Conservation (phyloP, 306 rosid genomes). For the Prunus davidiana region DNA sequence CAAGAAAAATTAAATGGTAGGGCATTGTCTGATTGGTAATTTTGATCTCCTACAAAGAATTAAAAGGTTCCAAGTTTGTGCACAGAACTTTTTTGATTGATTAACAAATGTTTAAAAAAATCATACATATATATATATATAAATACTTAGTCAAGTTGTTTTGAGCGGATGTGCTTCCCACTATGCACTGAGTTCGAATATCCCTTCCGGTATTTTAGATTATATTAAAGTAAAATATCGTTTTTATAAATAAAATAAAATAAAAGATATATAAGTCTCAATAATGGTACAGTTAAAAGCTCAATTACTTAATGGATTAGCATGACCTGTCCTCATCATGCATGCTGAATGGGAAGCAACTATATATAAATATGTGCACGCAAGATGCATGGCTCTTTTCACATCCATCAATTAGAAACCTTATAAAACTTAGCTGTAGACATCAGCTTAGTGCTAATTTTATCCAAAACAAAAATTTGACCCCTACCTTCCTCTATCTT, state of each 20-base stretch:
- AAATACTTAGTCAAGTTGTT: neutral
- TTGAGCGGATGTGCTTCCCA: neutral
- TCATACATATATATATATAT: no score
- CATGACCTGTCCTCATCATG: conserved; percentile 25
- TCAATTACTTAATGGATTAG: neutral
- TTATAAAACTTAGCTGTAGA: neutral
- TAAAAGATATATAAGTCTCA: neutral
- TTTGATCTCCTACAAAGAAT: neutral
- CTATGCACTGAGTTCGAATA: neutral
- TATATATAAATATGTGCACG: neutral
- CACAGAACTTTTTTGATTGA: neutral
- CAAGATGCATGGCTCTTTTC: neutral
- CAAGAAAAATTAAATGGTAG: neutral
- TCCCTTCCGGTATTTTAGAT: neutral
- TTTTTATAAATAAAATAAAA: no score
- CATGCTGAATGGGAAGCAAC: conserved; percentile 48
- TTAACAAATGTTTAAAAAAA: no score
- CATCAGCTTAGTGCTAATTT: neutral
- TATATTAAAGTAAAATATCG: neutral
- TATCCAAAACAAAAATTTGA: neutral
- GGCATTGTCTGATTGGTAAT: neutral
- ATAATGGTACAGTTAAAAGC: neutral
- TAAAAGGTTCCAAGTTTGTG: neutral
- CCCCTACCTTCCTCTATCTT: no score
- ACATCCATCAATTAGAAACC: neutral